A percentile compares a stretch with the other conserved stretches of the same genome.
phyloP scores from a whole-genome alignment of 352 stramenopile species.

The Phytophthora tentaculata region DNA sequence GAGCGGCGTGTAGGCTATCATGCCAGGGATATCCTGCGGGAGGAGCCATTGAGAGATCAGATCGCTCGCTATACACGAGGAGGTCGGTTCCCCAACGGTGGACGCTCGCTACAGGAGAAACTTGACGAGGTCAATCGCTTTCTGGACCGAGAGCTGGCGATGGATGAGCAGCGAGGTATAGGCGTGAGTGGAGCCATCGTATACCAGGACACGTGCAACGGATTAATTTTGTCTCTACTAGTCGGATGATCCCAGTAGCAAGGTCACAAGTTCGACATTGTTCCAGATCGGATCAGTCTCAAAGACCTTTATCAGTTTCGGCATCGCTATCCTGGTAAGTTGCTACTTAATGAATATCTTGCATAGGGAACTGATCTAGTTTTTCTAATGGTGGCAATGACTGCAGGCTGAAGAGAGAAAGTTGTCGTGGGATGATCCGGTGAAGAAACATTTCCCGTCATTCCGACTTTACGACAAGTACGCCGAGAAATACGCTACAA shows the following conservation, averaged over 20 bases:
- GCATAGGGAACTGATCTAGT: not conserved
- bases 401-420: slow-evolving; percentile 56
- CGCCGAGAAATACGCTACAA: slow-evolving; percentile 52
- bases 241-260: slow-evolving; percentile 37
- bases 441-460: slow-evolving; percentile 60
- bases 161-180: slow-evolving; percentile 42
- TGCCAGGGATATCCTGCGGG: slow-evolving; percentile 19
- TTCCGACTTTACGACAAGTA: slow-evolving; percentile 69
- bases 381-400: not conserved
- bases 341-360: not conserved
- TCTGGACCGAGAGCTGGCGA: slow-evolving; percentile 48
- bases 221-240: slow-evolving; percentile 4
- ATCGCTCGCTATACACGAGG: slow-evolving; percentile 43
- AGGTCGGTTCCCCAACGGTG: slow-evolving; percentile 42
- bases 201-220: slow-evolving; percentile 39
- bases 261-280: slow-evolving; percentile 49
- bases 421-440: slow-evolving; percentile 54
- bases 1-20: slow-evolving; percentile 32
- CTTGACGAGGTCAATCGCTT: slow-evolving; percentile 50
- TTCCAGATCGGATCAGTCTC: slow-evolving; percentile 77
- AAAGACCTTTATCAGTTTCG: slow-evolving; percentile 68
- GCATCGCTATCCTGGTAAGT: slow-evolving; percentile 46
- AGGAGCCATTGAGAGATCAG: slow-evolving; percentile 32
- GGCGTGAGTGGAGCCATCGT: slow-evolving; percentile 55
- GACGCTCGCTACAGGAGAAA: slow-evolving; percentile 50